Base-by-base conservation (phyloP, 192 early-diverging fungal genomes). In the Pecoramyces ruminantium region DNA sequence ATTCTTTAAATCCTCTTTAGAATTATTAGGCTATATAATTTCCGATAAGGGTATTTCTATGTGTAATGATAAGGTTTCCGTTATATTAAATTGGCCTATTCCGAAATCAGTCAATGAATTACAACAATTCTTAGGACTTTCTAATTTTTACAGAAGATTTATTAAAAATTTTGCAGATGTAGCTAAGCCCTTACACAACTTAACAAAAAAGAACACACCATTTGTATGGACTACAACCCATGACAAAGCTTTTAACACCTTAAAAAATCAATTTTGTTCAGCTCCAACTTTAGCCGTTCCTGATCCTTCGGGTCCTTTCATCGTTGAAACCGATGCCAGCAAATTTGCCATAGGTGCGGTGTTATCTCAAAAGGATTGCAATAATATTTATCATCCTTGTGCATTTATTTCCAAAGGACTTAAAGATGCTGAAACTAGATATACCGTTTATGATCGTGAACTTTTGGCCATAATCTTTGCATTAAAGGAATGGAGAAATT, bases 381-480 rank as follows among this genome's bases (percentile, higher is more conserved):
- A n/a, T n/a, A n/a, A n/a, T n/a, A n/a, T n/a, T n/a, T n/a, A n/a
- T 67, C 34, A 77, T 34, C 77, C 81, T 0, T 78, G 28, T 38
- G 77, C 79, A 5, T 82, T 77, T 78, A 78, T 78, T 29, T 80
- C 29, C 1, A 58, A 80, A 38, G 80, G 80, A 25, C 21, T 82
- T 67, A 13, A 81, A 13, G 12, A 13, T 0, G 81, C 86, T n/a
- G 79, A 87, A 79, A 40, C 81, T 17, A 86, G 84, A 78, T 87
- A 87, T 67, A 29, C 42, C 1, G 85, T 85, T 28, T 79, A 82
- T 80, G 85, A 58, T 34, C 82, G 30, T 21, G 88, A 89, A 67
- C 80, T 87, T 0, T 78, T 87, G 3, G 88, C 86, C 25, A 84
- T 89, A n/a, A 39, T 86, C 18, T 80, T 84, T 78, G 28, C 84